Base-by-base conservation (phyloP, 352 stramenopile species). In the Globisporangium okanoganense region DNA sequence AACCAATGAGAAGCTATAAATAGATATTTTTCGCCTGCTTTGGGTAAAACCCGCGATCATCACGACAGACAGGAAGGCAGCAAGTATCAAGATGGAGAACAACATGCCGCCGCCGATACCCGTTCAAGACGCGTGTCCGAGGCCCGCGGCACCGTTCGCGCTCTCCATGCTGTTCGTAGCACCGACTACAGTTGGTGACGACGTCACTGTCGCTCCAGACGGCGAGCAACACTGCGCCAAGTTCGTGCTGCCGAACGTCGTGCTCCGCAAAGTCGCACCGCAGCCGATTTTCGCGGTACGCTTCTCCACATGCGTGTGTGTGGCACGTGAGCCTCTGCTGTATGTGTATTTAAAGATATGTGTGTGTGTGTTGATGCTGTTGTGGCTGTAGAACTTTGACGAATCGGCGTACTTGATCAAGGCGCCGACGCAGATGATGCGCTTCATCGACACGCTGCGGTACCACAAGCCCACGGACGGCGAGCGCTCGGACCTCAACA, bases 401-500 rank as follows among this genome's bases (percentile, higher is more conserved):
- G 80, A 92, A 14, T 64, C 67, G n/a, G 83, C 77, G 27, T 89
- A 83, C 31, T 54, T 76, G 50, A 78, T 92, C 27, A 89, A 88
- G 51, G 62, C 83, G 20, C 82, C 86, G 58, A 88, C 81, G 58
- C 80, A 90, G 58, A 87, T 88, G 75, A 76, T 95, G 78, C 84
- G 86, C 55, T 82, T 92, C 47, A 78, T 95, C 45, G 86, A 95
- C 59, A 75, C 72, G 8, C 65, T 95, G 59, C 82, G 86, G n/a
- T 95, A 91, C 59, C 86, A 95, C 64, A 91, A 90, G 31, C 86
- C 86, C 6, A 93, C 84, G n/a, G 44, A 70, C 4, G 73, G 86
- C 27, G 86, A 95, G 64, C 80, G 81, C 56, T 60, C 72, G 31
- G 66, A 76, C 43, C 70, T 92, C 36, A 93, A 92, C 58, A 61